These are phyloP conservation scores for Asterochloris erici DNA, from an alignment of 139 green algal genomes.

Conservation along the genomic window DNA sequence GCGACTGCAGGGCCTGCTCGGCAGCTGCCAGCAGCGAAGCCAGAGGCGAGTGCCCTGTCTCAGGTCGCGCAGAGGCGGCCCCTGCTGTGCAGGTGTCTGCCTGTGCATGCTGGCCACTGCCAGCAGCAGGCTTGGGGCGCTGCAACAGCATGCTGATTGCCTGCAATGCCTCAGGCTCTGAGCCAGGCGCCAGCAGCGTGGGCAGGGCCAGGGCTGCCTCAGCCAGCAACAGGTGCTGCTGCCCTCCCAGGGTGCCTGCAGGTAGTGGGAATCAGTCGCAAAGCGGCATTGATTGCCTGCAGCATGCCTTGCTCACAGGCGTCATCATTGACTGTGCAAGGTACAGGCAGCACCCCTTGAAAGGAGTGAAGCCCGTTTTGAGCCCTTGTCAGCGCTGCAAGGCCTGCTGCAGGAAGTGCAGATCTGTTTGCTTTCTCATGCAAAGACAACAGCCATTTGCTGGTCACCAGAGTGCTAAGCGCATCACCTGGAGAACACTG, in stretches of 20 bases:
- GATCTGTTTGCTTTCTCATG: too few relatives aligned
- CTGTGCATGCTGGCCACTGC: too few relatives aligned
- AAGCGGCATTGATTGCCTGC: neutral
- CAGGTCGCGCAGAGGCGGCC: too few relatives aligned
- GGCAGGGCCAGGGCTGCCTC: conserved; percentile 9
- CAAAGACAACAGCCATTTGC: too few relatives aligned
- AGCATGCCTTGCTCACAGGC: neutral
- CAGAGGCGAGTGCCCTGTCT: neutral
- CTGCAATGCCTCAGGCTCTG: neutral
- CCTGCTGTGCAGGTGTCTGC: too few relatives aligned
- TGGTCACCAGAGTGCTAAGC: too few relatives aligned
- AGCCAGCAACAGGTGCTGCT: neutral
- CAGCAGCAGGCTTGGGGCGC: neutral
- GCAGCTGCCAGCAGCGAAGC: neutral
- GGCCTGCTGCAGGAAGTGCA: neutral
- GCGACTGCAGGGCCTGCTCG: neutral
- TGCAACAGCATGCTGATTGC: conserved; percentile 2
- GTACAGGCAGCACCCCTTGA: neutral
- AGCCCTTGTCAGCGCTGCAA: neutral
- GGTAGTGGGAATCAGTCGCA: neutral
- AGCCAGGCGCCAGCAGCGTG: neutral
- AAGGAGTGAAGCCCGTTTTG: neutral
- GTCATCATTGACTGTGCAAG: neutral
- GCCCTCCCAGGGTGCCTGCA: neutral
- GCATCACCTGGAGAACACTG: too few relatives aligned